Conservation (phyloP, 2,329 filamentous ascomycete genomes). For the Penicillium sp. region DNA sequence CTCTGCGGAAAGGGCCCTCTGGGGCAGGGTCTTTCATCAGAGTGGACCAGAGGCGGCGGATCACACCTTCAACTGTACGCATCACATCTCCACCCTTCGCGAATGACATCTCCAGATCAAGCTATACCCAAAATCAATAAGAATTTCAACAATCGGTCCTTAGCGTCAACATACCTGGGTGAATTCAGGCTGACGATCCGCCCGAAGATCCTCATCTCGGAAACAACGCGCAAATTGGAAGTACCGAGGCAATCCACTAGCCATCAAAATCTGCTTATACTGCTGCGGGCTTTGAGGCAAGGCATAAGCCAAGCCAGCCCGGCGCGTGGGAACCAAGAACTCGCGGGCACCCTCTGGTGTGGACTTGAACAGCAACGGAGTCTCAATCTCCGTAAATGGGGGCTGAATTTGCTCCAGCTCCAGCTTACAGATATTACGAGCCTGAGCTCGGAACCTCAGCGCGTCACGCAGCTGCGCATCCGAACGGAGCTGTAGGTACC, state of each 20-base stretch:
- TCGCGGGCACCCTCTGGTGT: slow-evolving; percentile 94
- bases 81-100: slow-evolving; percentile 71
- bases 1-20: slow-evolving; percentile 53
- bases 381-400: slow-evolving; percentile 78
- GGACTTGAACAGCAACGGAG: slow-evolving; percentile 93
- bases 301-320: slow-evolving; percentile 77
- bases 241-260: slow-evolving; percentile 77
- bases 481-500: slow-evolving; percentile 84
- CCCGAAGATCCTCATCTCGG: slow-evolving; percentile 87
- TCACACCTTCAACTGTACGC: slow-evolving; percentile 52
- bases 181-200: slow-evolving; percentile 94
- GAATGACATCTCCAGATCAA: slow-evolving; percentile 94
- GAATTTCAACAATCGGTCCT: background rate
- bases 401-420: slow-evolving; percentile 54
- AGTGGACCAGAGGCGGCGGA: slow-evolving; percentile 57
- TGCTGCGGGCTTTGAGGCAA: slow-evolving; percentile 96
- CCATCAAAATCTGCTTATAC: slow-evolving; percentile 98
- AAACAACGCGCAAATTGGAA: slow-evolving; percentile 95
- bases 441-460: slow-evolving; percentile 67
- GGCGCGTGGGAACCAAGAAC: slow-evolving; percentile 86
- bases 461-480: slow-evolving; percentile 66
- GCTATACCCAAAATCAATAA: slow-evolving; percentile 46
- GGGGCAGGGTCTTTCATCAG: slow-evolving; percentile 49
- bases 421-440: slow-evolving; percentile 55
- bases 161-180: slow-evolving; percentile 65